phyloP scores from a whole-genome alignment of 768 basidiomycete genomes.

The Wakefieldia striispora region DNA sequence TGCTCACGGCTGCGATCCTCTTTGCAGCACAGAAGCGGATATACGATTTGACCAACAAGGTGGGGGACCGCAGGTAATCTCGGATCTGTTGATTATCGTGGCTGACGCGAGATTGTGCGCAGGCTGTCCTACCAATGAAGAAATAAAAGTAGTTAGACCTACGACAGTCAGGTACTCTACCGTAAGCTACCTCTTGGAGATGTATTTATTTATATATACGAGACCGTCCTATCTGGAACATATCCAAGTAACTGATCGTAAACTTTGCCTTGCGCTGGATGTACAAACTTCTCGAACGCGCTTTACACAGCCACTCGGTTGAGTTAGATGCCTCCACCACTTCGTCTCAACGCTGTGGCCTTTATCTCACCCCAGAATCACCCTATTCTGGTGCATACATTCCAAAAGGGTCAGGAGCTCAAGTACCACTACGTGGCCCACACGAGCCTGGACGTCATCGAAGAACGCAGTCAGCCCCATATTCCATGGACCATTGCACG shows the following conservation, averaged over 20 bases:
- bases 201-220: too few relatives aligned
- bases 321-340: constrained; percentile 58
- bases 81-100: neutral
- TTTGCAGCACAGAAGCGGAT: constrained; percentile 87
- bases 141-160: neutral
- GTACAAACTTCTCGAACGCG: too few relatives aligned
- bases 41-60: constrained; percentile 66
- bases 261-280: too few relatives aligned
- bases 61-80: constrained; percentile 6
- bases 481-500: neutral
- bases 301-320: neutral
- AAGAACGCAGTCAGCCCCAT: constrained; percentile 73
- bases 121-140: constrained; percentile 16
- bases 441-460: constrained; percentile 86
- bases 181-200: neutral
- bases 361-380: constrained; percentile 85
- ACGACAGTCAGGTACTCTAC: neutral
- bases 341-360: constrained; percentile 77
- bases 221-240: too few relatives aligned
- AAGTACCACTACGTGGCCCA: constrained; percentile 93
- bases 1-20: constrained; percentile 90
- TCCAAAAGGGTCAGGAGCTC: constrained; percentile 57
- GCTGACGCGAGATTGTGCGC: constrained; percentile 1
- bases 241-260: too few relatives aligned
- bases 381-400: constrained; percentile 72